A percentile compares a stretch with the other conserved stretches of the same genome.
Evolutionary conservation across 1,139 yeast genomes (phyloP).

Genomic region (Kodamaea ohmeri): DNA sequence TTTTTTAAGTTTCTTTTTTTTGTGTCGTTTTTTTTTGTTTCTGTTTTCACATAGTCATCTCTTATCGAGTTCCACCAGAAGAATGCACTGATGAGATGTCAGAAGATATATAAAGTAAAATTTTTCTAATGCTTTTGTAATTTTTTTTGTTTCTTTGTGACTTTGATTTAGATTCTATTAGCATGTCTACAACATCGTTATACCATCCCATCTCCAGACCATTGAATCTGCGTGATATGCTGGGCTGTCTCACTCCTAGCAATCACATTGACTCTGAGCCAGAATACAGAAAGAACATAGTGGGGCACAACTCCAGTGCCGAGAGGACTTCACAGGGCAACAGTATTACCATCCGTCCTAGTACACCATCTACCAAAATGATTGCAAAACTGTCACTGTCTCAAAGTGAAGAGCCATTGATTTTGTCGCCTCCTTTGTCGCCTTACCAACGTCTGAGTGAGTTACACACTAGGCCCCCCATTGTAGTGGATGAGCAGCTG

Average conservation of each 20-base stretch:
- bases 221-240: slow-evolving; percentile 27
- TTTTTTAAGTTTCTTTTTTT: slow-evolving; percentile 7
- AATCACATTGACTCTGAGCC: slow-evolving; percentile 17
- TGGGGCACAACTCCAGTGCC: slow-evolving; percentile 2
- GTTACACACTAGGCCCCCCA: slow-evolving; percentile 8
- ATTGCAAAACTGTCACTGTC: neutral
- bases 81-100: slow-evolving; percentile 6
- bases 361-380: neutral
- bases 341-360: neutral
- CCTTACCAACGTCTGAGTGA: slow-evolving; percentile 41
- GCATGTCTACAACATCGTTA: slow-evolving; percentile 13
- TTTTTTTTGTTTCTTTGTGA: slow-evolving; percentile 3
- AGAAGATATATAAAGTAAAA: slow-evolving; percentile 6
- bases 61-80: slow-evolving; percentile 5
- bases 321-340: slow-evolving; percentile 1
- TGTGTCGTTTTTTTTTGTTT: slow-evolving; percentile 5
- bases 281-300: slow-evolving; percentile 10
- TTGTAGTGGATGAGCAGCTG: slow-evolving; percentile 16
- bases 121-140: slow-evolving; percentile 2
- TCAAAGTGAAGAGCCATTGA: slow-evolving; percentile 16
- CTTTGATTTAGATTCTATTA: slow-evolving; percentile 3
- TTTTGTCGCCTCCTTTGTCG: slow-evolving; percentile 67
- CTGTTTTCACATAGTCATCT: slow-evolving; percentile 9
- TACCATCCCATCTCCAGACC: slow-evolving; percentile 36
- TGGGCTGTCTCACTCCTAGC: slow-evolving; percentile 43